Base-by-base conservation (phyloP, 2,329 filamentous ascomycete genomes). In the Verticillium nubilum region DNA sequence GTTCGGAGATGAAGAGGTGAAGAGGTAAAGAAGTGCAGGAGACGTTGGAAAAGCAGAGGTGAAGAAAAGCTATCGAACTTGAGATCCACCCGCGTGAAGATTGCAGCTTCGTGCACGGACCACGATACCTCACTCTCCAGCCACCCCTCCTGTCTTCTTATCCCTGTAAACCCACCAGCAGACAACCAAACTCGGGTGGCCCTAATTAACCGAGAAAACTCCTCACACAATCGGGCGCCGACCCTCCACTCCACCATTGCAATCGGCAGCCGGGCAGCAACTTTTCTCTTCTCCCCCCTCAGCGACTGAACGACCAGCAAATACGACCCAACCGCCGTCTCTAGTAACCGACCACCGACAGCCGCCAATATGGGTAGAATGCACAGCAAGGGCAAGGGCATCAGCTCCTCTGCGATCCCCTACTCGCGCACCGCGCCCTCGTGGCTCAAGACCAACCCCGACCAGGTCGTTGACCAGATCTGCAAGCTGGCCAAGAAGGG, bases 301-400 rank as follows among this genome's bases (percentile, higher is more conserved):
- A 62, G 59, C 60, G 59, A 61, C 59, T 58, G 58, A 60, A 53
- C 52, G 59, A 63, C 58, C 58, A 61, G 61, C 62, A 57, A 59
- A 62, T 54, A 57, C 59, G 28, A 27, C 19, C 42, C 42, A 23
- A 47, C 42, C 42, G 42, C 42, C 42, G 42, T 47, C 42, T 19
- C 42, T 19, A 47, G 42, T 19, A 47, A 47, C 58, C 61, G 62
- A 66, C 66, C 61, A 64, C 65, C 66, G 60, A 62, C 58, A 61
- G 63, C 75, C 75, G 78, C 73, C 80, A 90, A 80, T 70, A 96
- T 96, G 92, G 92, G 93, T 89, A 89, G 94, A 86, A 89, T 98
- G 89, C 96, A 99, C 89, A 91, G 86, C 87, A 97, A 97, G 76
- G 94, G 95, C 85, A 98, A 98, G 91, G 96, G 95, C 81, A 99